Conservation (phyloP, 2,329 filamentous ascomycete species). For the Lecanicillium sp. region DNA sequence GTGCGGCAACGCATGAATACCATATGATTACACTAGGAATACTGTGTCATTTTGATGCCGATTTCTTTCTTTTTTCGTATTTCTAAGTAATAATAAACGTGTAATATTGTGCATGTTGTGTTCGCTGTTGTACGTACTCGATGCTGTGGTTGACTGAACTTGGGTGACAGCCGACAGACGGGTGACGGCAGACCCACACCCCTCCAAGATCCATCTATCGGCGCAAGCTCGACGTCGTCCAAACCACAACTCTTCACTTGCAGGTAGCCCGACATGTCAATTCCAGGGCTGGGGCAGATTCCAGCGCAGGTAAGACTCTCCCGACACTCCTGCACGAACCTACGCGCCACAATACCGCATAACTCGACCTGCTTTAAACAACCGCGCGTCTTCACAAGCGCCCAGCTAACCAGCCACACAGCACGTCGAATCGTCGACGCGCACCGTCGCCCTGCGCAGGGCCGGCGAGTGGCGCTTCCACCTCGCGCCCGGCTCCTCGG, state of each 20-base stretch:
- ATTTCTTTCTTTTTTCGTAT: too few species aligned
- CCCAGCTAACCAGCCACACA: constrained; percentile 12
- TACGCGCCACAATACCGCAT: too few species aligned
- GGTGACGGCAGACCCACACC: too few species aligned
- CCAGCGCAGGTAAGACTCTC: constrained; percentile 45
- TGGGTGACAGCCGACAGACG: too few species aligned
- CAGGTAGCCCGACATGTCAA: constrained; percentile 56
- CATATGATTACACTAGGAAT: constrained; percentile 16
- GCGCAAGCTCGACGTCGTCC: constrained; percentile 2
- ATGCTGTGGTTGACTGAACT: too few species aligned
- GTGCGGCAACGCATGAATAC: constrained; percentile 1
- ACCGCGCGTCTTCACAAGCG: too few species aligned
- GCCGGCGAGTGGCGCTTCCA: constrained; percentile 77
- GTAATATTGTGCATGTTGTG: too few species aligned
- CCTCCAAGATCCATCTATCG: constrained; percentile 4
- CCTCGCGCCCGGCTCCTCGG: constrained; percentile 45
- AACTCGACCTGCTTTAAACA: too few species aligned
- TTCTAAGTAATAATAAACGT: too few species aligned
- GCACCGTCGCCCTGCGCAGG: constrained; percentile 49
- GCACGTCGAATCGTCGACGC: constrained; percentile 35
- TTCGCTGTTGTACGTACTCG: too few species aligned
- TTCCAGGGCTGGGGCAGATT: constrained; percentile 67
- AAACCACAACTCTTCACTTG: constrained; percentile 18
- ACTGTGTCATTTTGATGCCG: too few species aligned
- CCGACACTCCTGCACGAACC: constrained; percentile 19